Conservation (phyloP, 306 rosid genomes). For the Trifolium subterraneum region DNA sequence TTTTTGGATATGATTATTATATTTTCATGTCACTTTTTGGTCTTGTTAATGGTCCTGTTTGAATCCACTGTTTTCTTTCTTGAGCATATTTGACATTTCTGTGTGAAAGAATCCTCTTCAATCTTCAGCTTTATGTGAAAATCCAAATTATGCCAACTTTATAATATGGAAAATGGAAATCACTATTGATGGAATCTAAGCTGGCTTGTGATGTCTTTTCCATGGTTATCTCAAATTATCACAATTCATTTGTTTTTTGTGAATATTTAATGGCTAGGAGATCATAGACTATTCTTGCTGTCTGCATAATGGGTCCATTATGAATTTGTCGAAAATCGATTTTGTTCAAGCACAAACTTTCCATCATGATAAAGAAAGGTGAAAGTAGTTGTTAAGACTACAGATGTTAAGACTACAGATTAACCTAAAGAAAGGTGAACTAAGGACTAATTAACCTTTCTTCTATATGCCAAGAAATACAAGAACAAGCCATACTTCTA, state of each 20-base stretch:
- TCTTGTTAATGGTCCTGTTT: conserved; percentile 32
- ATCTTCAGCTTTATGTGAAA: conserved; percentile 36
- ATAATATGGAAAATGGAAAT: conserved; percentile 25
- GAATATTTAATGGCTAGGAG: conserved; percentile 38
- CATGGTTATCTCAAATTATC: conserved; percentile 32
- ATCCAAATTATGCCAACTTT: conserved; percentile 25
- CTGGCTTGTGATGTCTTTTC: conserved; percentile 46
- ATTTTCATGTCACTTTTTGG: conserved; percentile 2
- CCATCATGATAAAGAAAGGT: conserved; percentile 11
- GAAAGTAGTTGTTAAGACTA: conserved; percentile 9
- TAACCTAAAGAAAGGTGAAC: too few species aligned
- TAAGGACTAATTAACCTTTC: too few species aligned
- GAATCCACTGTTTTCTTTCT: conserved; percentile 29
- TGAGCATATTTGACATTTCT: conserved; percentile 41
- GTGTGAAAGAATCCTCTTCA: conserved; percentile 21
- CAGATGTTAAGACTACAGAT: too few species aligned
- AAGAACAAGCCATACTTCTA: too few species aligned
- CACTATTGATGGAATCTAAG: conserved; percentile 47
- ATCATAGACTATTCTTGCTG: conserved; percentile 39
- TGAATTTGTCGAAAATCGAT: conserved; percentile 21
- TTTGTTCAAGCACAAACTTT: conserved; percentile 30
- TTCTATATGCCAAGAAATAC: too few species aligned
- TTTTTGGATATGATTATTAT: conserved; percentile 33
- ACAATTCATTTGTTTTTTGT: conserved; percentile 31
- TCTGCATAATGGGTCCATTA: conserved; percentile 38